phyloP scores from a whole-genome alignment of 176 grass and related monocot genomes.

The Musa schizocarpa region DNA sequence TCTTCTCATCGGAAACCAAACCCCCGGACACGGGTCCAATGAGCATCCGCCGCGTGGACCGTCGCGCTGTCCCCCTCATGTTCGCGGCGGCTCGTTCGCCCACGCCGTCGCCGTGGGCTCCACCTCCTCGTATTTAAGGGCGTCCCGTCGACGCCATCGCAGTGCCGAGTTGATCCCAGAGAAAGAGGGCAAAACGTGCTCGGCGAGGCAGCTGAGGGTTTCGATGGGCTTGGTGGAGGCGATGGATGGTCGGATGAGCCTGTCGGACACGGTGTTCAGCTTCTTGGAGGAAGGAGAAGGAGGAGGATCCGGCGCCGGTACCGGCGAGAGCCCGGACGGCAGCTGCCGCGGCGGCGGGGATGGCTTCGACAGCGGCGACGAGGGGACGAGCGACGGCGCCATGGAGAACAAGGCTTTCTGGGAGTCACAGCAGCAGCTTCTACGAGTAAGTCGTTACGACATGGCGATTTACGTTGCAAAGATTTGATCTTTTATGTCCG shows the following conservation, averaged over 20 bases:
- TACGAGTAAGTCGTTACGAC: constrained; percentile 32
- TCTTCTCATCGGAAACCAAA: too few species aligned
- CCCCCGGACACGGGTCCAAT: background rate
- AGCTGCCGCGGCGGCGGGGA: background rate
- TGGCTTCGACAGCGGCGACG: constrained; percentile 21
- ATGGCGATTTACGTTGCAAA: too few species aligned
- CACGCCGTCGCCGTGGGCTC: background rate
- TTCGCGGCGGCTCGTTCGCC: constrained; percentile 22
- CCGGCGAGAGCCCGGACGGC: too few species aligned
- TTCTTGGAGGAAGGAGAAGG: constrained; percentile 45
- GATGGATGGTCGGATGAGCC: constrained; percentile 36
- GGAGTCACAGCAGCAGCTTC: constrained; percentile 42
- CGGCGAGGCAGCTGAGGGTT: background rate
- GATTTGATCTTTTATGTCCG: too few species aligned
- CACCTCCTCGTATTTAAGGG: background rate
- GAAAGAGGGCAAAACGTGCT: background rate
- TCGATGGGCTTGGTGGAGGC: constrained; percentile 1
- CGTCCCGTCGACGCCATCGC: background rate
- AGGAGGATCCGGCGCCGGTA: background rate
- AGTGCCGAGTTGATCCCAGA: background rate
- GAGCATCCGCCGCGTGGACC: background rate
- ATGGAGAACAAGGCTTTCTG: constrained; percentile 62
- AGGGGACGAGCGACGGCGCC: constrained; percentile 1
- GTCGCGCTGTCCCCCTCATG: background rate
- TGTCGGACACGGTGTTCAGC: constrained; percentile 62